These are phyloP conservation scores for Anastatica hierochuntica DNA, from an alignment of 345 rosid species.

Conservation along the genomic window DNA sequence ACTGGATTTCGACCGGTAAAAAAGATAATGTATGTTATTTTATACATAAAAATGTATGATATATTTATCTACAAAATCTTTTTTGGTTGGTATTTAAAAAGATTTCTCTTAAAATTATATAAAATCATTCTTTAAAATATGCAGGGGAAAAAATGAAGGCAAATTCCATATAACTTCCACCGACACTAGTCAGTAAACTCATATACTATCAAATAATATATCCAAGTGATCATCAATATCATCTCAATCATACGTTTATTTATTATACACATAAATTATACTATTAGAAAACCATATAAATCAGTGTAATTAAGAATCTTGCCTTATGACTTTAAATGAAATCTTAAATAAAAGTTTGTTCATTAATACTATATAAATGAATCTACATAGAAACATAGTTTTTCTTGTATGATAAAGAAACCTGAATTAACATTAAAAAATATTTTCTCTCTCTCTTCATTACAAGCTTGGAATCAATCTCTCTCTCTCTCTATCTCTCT, in stretches of 20 bases:
- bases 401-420: not conserved
- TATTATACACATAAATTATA: not conserved
- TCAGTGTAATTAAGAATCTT: constrained; percentile 5
- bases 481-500: constrained; percentile 19
- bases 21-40: too few relatives aligned
- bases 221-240: constrained; percentile 21
- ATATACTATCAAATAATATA: too few relatives aligned
- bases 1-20: too few relatives aligned
- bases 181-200: constrained; percentile 6
- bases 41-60: too few relatives aligned
- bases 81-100: too few relatives aligned
- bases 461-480: too few relatives aligned
- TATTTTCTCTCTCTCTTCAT: constrained; percentile 28
- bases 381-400: constrained; percentile 22
- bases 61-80: too few relatives aligned
- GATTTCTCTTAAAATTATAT: too few relatives aligned
- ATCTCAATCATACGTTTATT: constrained; percentile 10
- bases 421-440: not conserved
- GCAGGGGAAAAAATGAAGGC: not conserved
- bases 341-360: not conserved
- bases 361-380: constrained; percentile 12
- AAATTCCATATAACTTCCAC: constrained; percentile 21
- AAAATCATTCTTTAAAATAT: not conserved
- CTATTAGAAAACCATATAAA: not conserved
- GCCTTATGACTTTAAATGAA: constrained; percentile 4